Evolutionary conservation across 306 rosid genomes (phyloP), one percentile per base, ranked within the genome.

Genomic region (Canavalia gladiata): DNA sequence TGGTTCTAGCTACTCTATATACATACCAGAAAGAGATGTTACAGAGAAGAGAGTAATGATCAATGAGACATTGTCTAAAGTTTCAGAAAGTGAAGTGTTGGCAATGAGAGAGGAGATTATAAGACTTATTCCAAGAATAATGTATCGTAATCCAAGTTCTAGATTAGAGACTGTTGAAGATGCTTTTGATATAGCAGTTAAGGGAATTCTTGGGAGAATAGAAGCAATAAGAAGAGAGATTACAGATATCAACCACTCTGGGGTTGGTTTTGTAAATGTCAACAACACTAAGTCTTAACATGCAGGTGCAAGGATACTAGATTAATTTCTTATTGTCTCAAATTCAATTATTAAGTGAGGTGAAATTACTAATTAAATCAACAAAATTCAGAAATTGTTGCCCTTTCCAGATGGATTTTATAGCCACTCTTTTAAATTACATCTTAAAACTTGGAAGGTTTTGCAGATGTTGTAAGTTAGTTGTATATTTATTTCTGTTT

Each of bases 161-260:
- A 85, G 85, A 78, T 55, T 79, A 34, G 71, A 69, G 55, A 81
- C 29, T 0, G 3, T 66, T 76, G 89, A 89, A 69, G 95, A 89
- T 84, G 95, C 90, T 58, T 86, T 86, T 86, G 90, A 82, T 56
- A 7, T 91, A 47, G 86, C 95, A 45, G 86, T 84, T 12, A 86
- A 89, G 74, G 90, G 88, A 68, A 37, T 91, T 56, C 69, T 91
- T 49, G 64, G 71, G 50, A 89, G 87, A 79, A 78, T 89, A 37
- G 86, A 86, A 58, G 74, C 37, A 11, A 41, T 79, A 3, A 82
- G 78, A 78, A 78, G 13, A 65, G 60, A 84, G 25, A 11, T 42
- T 65, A 5, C 64, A 50, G 70, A 25, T 68, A 82, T 51, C 8
- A 25, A 52, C 0, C 1, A 18, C 49, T 57, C 56, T 57, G 31